A percentile compares a stretch with the other conserved stretches of the same genome.
Conservation (phyloP, 2,329 filamentous ascomycete species). For the Penicillium sp. region DNA sequence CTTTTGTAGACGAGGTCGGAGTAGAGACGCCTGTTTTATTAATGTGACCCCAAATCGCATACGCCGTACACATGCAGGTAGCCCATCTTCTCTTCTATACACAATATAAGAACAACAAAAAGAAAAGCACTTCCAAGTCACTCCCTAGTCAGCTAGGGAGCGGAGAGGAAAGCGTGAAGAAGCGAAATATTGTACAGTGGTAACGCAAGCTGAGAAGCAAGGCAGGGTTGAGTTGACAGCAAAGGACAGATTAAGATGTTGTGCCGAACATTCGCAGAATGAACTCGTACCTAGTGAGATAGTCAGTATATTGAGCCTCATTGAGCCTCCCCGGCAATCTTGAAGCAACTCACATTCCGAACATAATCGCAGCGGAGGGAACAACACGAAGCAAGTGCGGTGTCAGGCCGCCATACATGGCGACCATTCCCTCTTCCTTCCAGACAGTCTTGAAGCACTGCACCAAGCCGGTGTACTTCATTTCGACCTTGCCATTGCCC, state of each 20-base stretch:
- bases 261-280: conserved; percentile 35
- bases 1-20: background rate
- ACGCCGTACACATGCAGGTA: background rate
- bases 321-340: too few species aligned
- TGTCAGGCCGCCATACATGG: too few species aligned
- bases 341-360: too few species aligned
- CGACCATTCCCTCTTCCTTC: too few species aligned
- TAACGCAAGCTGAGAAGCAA: background rate
- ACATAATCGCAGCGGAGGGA: too few species aligned
- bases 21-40: background rate
- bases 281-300: conserved; percentile 33
- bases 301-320: conserved; percentile 29
- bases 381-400: too few species aligned
- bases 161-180: background rate
- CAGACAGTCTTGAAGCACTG: too few species aligned
- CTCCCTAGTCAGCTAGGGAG: background rate
- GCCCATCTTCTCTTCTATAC: conserved; percentile 3
- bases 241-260: conserved; percentile 25
- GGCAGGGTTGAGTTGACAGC: background rate
- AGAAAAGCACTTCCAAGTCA: background rate
- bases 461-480: conserved; percentile 61
- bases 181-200: conserved; percentile 2
- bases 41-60: background rate
- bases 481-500: conserved; percentile 58
- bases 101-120: background rate